phyloP scores from a whole-genome alignment of 495 filamentous ascomycete genomes.

The Venustampulla echinocandica region DNA sequence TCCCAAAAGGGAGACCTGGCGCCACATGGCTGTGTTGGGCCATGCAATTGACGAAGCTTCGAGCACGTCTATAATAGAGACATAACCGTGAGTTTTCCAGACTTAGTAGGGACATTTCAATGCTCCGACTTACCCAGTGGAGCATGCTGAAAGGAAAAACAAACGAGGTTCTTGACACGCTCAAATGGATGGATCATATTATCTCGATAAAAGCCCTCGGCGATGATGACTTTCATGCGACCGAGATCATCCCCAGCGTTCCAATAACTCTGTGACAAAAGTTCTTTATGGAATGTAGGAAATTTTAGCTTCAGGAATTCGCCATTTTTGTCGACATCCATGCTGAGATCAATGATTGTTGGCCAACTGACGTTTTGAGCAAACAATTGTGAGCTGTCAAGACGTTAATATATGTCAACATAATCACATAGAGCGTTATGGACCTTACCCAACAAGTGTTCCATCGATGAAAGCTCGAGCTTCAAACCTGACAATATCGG shows the following conservation, averaged over 20 bases:
- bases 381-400: slow-evolving; percentile 15
- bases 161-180: slow-evolving; percentile 62
- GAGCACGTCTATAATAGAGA: slow-evolving; percentile 64
- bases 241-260: slow-evolving; percentile 62
- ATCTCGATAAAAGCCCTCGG: slow-evolving; percentile 57
- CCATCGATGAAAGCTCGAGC: slow-evolving; percentile 67
- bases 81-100: too few relatives aligned
- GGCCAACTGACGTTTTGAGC: slow-evolving; percentile 46
- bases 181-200: slow-evolving; percentile 50
- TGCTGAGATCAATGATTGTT: slow-evolving; percentile 39
- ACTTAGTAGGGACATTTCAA: too few relatives aligned
- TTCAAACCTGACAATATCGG: slow-evolving; percentile 56
- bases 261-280: slow-evolving; percentile 65
- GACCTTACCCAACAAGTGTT: slow-evolving; percentile 49
- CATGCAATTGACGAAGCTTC: slow-evolving; percentile 72
- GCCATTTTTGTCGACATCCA: slow-evolving; percentile 53
- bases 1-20: slow-evolving; percentile 30
- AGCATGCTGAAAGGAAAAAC: slow-evolving; percentile 82
- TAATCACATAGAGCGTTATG: not conserved
- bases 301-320: slow-evolving; percentile 60
- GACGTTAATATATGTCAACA: not conserved
- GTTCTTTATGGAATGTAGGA: slow-evolving; percentile 62
- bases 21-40: slow-evolving; percentile 72
- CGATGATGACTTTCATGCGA: slow-evolving; percentile 68
- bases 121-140: slow-evolving; percentile 58